Percentiles rank a stretch among this genome's conserved stretches.
These are phyloP conservation scores for Acanthochlamys bracteata DNA, from an alignment of 106 monocot genomes.

Conservation along the genomic window DNA sequence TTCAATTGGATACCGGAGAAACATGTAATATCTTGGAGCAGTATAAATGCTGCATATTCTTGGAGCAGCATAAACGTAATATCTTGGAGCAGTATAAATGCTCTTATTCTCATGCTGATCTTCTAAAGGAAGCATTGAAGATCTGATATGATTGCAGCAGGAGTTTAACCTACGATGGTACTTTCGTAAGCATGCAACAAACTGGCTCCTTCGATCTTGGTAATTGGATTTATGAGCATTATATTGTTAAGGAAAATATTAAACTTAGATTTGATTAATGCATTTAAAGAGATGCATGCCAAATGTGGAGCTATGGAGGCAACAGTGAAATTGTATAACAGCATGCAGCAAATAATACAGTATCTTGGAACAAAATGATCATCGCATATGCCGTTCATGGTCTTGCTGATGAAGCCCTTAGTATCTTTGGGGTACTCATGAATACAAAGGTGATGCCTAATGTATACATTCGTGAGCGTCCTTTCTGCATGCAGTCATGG, in stretches of 20 bases:
- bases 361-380: slow-evolving; percentile 70
- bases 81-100: slow-evolving; percentile 14
- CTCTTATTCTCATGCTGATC: slow-evolving; percentile 44
- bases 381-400: slow-evolving; percentile 50
- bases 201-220: slow-evolving; percentile 46
- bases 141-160: slow-evolving; percentile 32
- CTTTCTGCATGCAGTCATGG: slow-evolving; percentile 58
- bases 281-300: slow-evolving; percentile 68
- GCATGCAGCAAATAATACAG: slow-evolving; percentile 48
- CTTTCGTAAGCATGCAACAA: slow-evolving; percentile 52
- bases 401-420: slow-evolving; percentile 27
- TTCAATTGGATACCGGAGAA: slow-evolving; percentile 52
- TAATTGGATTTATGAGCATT: slow-evolving; percentile 38
- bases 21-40: slow-evolving; percentile 30
- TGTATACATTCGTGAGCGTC: slow-evolving; percentile 58
- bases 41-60: slow-evolving; percentile 32
- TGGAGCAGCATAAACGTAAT: slow-evolving; percentile 21
- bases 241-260: slow-evolving; percentile 20
- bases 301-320: slow-evolving; percentile 52
- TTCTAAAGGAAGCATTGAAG: slow-evolving; percentile 29
- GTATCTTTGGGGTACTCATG: slow-evolving; percentile 42
- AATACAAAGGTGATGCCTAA: slow-evolving; percentile 22
- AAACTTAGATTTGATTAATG: slow-evolving; percentile 45
- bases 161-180: slow-evolving; percentile 50
- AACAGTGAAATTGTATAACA: slow-evolving; percentile 36